These are phyloP conservation scores for Phytophthora ramorum DNA, from an alignment of 352 stramenopile species.

Conservation along the genomic window DNA sequence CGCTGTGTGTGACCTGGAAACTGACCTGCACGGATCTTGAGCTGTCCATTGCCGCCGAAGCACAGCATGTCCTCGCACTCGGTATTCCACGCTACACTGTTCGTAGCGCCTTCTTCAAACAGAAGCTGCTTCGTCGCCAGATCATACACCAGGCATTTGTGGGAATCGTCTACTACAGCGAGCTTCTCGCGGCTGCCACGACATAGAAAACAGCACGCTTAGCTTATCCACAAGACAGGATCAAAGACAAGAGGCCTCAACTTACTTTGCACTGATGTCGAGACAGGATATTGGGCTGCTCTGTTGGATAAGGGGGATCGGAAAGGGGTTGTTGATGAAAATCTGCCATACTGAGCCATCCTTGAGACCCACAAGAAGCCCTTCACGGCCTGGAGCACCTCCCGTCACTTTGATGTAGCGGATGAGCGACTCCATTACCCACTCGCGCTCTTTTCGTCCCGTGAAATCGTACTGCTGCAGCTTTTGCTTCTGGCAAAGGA, in stretches of 20 bases:
- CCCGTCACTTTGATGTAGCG: slow-evolving; percentile 94
- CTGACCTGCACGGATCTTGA: slow-evolving; percentile 92
- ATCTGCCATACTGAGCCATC: slow-evolving; percentile 93
- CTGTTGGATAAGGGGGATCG: slow-evolving; percentile 92
- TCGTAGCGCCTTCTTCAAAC: slow-evolving; percentile 87
- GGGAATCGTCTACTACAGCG: slow-evolving; percentile 91
- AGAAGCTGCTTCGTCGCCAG: slow-evolving; percentile 90
- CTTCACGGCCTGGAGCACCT: slow-evolving; percentile 89
- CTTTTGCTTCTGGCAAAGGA: slow-evolving; percentile 93
- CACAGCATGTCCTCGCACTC: slow-evolving; percentile 96
- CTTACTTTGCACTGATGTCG: slow-evolving; percentile 88
- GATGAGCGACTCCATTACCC: slow-evolving; percentile 89
- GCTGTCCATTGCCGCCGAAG: slow-evolving; percentile 87
- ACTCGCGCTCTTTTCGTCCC: slow-evolving; percentile 87
- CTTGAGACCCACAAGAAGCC: slow-evolving; percentile 92
- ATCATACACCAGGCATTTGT: slow-evolving; percentile 93
- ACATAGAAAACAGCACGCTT: slow-evolving; percentile 1
- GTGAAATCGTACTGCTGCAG: slow-evolving; percentile 93
- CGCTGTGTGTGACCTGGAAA: slow-evolving; percentile 91
- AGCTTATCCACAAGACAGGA: not conserved
- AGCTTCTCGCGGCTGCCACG: slow-evolving; percentile 81
- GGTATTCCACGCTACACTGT: slow-evolving; percentile 94
- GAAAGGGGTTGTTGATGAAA: slow-evolving; percentile 96
- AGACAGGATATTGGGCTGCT: slow-evolving; percentile 88
- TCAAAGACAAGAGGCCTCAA: not conserved